Base-by-base conservation (phyloP, 2,329 filamentous ascomycete genomes). In the Cladosporium sp. region DNA sequence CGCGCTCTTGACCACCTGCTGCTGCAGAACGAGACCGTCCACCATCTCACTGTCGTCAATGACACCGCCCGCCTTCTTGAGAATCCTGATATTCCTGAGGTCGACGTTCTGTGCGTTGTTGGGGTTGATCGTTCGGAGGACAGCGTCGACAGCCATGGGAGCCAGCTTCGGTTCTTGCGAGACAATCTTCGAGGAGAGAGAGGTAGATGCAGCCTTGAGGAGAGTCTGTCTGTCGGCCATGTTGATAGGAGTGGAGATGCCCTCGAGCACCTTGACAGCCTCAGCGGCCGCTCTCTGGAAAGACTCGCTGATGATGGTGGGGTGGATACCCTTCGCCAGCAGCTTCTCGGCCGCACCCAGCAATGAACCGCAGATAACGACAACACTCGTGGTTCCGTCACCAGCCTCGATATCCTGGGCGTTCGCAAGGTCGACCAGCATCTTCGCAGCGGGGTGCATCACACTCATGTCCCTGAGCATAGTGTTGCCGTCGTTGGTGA, bases 381-480 rank as follows among this genome's bases (percentile, higher is more conserved):
- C 93, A 22, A 98, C 93, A 3, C 92, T 97, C 34, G 93, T 98
- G 53, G 93, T 98, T 66, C 93, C 95, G 71, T 98, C 93, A 75
- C 93, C 93, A 58, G 93, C 93, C 73, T 98, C 93, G 56, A 98
- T 90, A 77, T 98, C 93, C 72, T 98, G 93, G 60, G 93, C 93
- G 61, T 93, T 89, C 65, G 92, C 95, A 58, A 98, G 82, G 72
- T 98, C 91, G 66, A 98, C 93, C 62, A 98, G 80, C 93, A 98
- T 98, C 77, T 95, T 96, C 48, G 93, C 93, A 45, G 95, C 95
- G n/a, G 93, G 93, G 70, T 98, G 93, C 86, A 98, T 90, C 61
- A 98, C 93, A 60, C 89, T 87, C 93, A 98, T 97, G 78, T 92
- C 92, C 77, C 88, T 95, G 68, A 98, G 77, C 92, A 98, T 98